A percentile compares a stretch with the other conserved stretches of the same genome.
phyloP scores from a whole-genome alignment of 371 early-diverging fungal genomes.

The Nematocida sp. region DNA sequence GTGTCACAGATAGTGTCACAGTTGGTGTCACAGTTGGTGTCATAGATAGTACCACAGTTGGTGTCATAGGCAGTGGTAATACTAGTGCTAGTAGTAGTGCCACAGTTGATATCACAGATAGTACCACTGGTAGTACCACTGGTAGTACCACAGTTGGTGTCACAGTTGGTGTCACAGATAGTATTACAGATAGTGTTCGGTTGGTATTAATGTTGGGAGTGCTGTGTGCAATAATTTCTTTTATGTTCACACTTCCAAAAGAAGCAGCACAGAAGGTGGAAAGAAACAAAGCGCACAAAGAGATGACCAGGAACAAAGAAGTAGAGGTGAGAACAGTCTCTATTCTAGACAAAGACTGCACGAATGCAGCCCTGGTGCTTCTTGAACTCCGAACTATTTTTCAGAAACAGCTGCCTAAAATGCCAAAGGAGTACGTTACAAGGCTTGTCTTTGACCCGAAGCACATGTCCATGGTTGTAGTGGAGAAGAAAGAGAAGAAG shows the following conservation, averaged over 20 bases:
- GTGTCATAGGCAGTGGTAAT: too few species aligned
- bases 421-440: conserved; percentile 97
- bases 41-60: too few species aligned
- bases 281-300: conserved; percentile 17
- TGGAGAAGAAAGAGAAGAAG: conserved; percentile 69
- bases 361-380: conserved; percentile 60
- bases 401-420: conserved; percentile 93
- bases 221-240: neutral
- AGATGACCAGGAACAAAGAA: neutral
- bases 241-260: conserved; percentile 44
- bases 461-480: conserved; percentile 50
- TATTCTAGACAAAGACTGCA: neutral
- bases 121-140: too few species aligned
- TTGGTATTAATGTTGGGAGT: neutral
- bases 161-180: too few species aligned
- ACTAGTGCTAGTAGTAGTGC: too few species aligned
- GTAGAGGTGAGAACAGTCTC: conserved; percentile 12
- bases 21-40: too few species aligned
- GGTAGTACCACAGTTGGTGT: too few species aligned
- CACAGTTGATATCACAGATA: too few species aligned
- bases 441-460: conserved; percentile 84
- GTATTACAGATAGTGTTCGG: too few species aligned
- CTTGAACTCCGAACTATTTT: conserved; percentile 86
- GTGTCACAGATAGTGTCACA: too few species aligned
- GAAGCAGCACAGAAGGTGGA: conserved; percentile 47